Base-by-base conservation (phyloP, 1,284 basidiomycete genomes). In the Cryptococcus sp. region DNA sequence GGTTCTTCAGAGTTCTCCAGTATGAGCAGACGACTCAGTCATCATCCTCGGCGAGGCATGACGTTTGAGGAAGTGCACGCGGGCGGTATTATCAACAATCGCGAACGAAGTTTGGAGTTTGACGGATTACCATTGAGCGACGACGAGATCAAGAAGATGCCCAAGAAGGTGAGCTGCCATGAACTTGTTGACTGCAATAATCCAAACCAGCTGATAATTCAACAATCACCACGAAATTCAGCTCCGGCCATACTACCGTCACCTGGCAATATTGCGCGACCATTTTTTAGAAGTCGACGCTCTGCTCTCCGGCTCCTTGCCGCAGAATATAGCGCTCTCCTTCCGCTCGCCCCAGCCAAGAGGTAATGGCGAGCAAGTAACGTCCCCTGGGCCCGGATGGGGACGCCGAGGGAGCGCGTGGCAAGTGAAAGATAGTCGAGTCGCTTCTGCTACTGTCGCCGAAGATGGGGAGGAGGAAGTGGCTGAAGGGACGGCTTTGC, bases 281-380 rank as follows among this genome's bases (percentile, higher is more conserved):
- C 69, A 73, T 49, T 80, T 78, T 58, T 19, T 58, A 17, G 79
- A 80, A 63, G 78, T 79, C 8, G 79, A 80, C 52, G 50, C 47
- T 8, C 55, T 80, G 11, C 66, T 80, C 16, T 62, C 69, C 11
- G 78, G 77, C 8, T 68, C 72, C n/a, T 61, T 80, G 13, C 72
- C 78, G 0, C 60, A 61, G 1, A 66, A 64, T 22, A 77, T 79
- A 42, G 78, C 72, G 2, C 60, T 66, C 8, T 74, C 73, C 8
- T 79, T 78, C 55, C 52, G 46, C 61, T 41, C 47, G 39, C 57
- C 39, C 58, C 60, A 10, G 23, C 38, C 30, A 25, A 30, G 50
- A 54, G 38, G 63, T 47, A 57, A 57, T 25, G 64, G 63, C 41
- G 63, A 63, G 49, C 35, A 59, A 6, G 38, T 56, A 3, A 55